These are phyloP conservation scores for Zea mays DNA, from an alignment of 176 grass and related monocot species.

Conservation along the genomic window Zm-B73-REFERENCE-NAM-5.0 NC_050096.1:272958501-272959000, in stretches of 20 bases:
- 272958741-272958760: conserved; percentile 8
- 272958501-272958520: background rate
- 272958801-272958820: conserved; percentile 30
- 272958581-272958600: conserved; percentile 36
- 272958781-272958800: conserved; percentile 40
- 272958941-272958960: conserved; percentile 37
- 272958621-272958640: conserved; percentile 51
- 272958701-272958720: conserved; percentile 49
- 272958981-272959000: conserved; percentile 6
- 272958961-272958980: conserved; percentile 7
- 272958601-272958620: conserved; percentile 45
- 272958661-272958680: conserved; percentile 22
- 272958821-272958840: conserved; percentile 37
- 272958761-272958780: conserved; percentile 44
- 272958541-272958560: conserved; percentile 46
- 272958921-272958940: conserved; percentile 32
- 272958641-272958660: conserved; percentile 46
- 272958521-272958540: background rate
- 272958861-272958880: conserved; percentile 34
- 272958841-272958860: conserved; percentile 40
- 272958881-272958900: conserved; percentile 38
- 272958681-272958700: conserved; percentile 19
- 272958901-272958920: conserved; percentile 22
- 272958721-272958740: conserved; percentile 12
- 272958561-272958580: conserved; percentile 44